Base-by-base conservation (phyloP, 2,329 filamentous ascomycete species). In the Ramularia endophylla region DNA sequence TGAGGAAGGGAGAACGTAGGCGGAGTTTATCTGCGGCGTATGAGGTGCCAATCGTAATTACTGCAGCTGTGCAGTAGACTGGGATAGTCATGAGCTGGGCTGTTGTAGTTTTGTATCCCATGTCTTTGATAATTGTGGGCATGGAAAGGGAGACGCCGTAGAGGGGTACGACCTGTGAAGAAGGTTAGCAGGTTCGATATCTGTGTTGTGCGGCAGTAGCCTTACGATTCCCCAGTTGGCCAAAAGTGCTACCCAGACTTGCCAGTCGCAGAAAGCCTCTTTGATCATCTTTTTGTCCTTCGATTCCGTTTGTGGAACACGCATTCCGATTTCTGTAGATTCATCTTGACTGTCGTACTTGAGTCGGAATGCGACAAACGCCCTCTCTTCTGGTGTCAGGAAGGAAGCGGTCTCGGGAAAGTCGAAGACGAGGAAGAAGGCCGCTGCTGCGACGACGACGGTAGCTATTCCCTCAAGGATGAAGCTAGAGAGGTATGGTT, bases 401-500 rank as follows among this genome's bases (percentile, higher is more conserved):
- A 74, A 74, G 28, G 63, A 64, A 4, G 72, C 71, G 31, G 68
- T 72, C 36, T 69, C 66, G 0, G 74, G 72, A 12, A 63, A 67
- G 47, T 76, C 71, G 0, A 71, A 72, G 12, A 77, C 58, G 36
- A 66, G 66, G 49, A 75, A 74, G 57, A 67, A 82, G 2, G 74
- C 70, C 4, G 74, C 51, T 3, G 72, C 51, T 0, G 74, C 72
- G 2, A 77, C 67, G 8, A 75, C 44, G 3, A 80, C 58, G 11
- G 73, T 75, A 5, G 44, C 19, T 3, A 44, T 19, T n/a, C 51
- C 46, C 38, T 52, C 52, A 3, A 86, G 64, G 41, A 87, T 81
- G 58, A 89, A 89, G 7, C 40, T 37, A 31, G 28, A 35, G 19
- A n/a, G n/a, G n/a, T n/a, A n/a, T n/a, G n/a, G n/a, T n/a, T n/a